Evolutionary conservation across 306 rosid genomes (phyloP), one percentile per base, ranked within the genome.

Genomic region (Corylus heterophylla): DNA sequence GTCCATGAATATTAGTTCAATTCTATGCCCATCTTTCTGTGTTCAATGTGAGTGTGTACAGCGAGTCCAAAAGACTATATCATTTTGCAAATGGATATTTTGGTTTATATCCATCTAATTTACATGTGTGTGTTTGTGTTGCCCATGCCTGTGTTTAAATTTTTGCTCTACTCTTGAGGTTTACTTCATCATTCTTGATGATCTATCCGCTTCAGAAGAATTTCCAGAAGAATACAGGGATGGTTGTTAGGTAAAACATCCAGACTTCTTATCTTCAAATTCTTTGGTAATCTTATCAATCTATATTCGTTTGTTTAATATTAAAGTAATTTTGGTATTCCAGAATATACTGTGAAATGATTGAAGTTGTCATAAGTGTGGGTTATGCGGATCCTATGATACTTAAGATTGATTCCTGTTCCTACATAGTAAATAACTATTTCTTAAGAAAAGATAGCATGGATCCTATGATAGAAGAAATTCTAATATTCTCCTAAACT

Each of bases 281-380:
- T 29, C 51, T 39, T 39, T 39, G 7, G 7, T 39, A 39, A 39
- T 39, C 44, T 37, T 37, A n/a, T 17, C 27, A 42, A 37, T 20
- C 64, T 63, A 27, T 17, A 35, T 27, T 54, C 29, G 27, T 29
- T 51, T n/a, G 13, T 75, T 12, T 17, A 75, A 9, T 66, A 31
- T 66, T 37, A 39, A 62, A 25, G 13, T 62, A 4, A 25, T 22
- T 54, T 62, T 74, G 39, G 55, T 64, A 5, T 59, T 63, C 45
- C 76, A 88, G 92, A 89, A 88, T 22, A 77, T 88, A 54, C 84
- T 88, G 71, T 88, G 92, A 77, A 88, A 86, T 78, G 92, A 88
- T 39, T 4, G 5, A 39, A 39, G 7, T 78, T 88, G 88, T 77
- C 92, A 86, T 37, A 86, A 88, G 50, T 88, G 92, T 69, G 71